phyloP scores from a whole-genome alignment of 306 rosid species.

The Vachellia collinsii region DNA sequence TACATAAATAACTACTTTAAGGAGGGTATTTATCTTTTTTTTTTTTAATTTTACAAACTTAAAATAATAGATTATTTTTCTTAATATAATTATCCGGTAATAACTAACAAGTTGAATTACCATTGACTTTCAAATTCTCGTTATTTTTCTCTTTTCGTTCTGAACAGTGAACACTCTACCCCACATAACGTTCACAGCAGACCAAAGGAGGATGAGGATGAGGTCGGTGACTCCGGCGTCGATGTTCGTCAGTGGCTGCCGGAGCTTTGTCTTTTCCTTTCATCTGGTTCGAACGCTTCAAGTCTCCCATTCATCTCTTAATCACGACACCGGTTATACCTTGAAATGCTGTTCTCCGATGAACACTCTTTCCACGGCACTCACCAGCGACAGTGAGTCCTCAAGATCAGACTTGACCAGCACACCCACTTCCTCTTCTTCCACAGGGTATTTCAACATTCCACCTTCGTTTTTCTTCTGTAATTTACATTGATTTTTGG shows the following conservation, averaged over 20 bases:
- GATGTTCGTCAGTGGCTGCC: conserved; percentile 51
- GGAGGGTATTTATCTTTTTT: too few species aligned
- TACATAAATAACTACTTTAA: too few species aligned
- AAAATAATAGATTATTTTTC: too few species aligned
- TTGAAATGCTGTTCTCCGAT: conserved; percentile 38
- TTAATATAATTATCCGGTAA: too few species aligned
- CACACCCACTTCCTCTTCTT: conserved; percentile 46
- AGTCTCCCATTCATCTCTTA: conserved; percentile 40
- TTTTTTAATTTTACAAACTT: too few species aligned
- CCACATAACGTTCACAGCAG: background rate
- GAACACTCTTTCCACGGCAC: conserved; percentile 45
- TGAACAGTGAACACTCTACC: background rate
- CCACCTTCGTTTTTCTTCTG: background rate
- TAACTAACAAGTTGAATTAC: too few species aligned
- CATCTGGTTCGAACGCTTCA: conserved; percentile 40
- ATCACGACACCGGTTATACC: conserved; percentile 26
- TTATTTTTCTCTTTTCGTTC: background rate
- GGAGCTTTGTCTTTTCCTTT: conserved; percentile 44
- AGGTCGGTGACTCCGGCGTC: conserved; percentile 57
- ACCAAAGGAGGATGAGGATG: conserved; percentile 36
- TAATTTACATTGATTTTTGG: background rate
- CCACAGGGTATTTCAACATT: conserved; percentile 45
- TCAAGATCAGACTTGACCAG: conserved; percentile 39
- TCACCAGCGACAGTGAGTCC: conserved; percentile 45
- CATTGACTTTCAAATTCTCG: background rate